phyloP scores from a whole-genome alignment of 768 basidiomycete genomes.

The Ramaria rubella region DNA sequence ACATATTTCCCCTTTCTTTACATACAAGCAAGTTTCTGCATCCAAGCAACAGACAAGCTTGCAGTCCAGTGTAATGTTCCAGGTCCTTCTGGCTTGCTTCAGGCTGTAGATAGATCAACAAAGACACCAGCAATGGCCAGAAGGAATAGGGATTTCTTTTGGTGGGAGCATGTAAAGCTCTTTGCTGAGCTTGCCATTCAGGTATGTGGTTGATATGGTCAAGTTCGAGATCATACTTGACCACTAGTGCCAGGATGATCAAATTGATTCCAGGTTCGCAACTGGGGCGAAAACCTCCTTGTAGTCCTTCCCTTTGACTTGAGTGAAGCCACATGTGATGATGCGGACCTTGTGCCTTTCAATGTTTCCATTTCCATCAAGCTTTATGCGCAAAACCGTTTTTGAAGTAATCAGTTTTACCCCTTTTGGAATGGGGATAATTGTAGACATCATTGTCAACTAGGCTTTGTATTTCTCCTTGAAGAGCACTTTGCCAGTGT shows the following conservation, averaged over 20 bases:
- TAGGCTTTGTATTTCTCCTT: too few species aligned
- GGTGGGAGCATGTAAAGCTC: conserved; percentile 21
- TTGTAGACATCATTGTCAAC: too few species aligned
- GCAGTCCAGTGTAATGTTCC: conserved; percentile 25
- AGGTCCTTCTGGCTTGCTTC: conserved; percentile 30
- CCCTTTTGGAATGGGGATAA: too few species aligned
- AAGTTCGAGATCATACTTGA: conserved; percentile 11
- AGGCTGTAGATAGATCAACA: conserved; percentile 33
- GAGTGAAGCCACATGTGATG: too few species aligned
- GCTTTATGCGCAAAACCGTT: conserved; percentile 20
- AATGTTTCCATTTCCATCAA: too few species aligned
- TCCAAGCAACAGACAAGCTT: background rate
- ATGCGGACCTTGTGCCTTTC: too few species aligned
- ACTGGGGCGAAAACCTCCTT: too few species aligned
- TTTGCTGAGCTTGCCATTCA: conserved; percentile 16
- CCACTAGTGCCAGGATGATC: conserved; percentile 16
- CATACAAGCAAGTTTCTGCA: background rate
- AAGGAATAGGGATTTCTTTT: conserved; percentile 7
- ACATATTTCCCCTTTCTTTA: conserved; percentile 9
- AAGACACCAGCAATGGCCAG: background rate
- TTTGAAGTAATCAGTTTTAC: background rate
- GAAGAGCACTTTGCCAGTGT: too few species aligned
- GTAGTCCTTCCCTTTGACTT: too few species aligned
- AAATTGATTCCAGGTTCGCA: conserved; percentile 10
- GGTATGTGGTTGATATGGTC: too few species aligned